Percentiles rank a stretch among this genome's conserved stretches.
These are phyloP conservation scores for Plantago elongata DNA, from an alignment of 257 asterid species.

Conservation along the genomic window DNA sequence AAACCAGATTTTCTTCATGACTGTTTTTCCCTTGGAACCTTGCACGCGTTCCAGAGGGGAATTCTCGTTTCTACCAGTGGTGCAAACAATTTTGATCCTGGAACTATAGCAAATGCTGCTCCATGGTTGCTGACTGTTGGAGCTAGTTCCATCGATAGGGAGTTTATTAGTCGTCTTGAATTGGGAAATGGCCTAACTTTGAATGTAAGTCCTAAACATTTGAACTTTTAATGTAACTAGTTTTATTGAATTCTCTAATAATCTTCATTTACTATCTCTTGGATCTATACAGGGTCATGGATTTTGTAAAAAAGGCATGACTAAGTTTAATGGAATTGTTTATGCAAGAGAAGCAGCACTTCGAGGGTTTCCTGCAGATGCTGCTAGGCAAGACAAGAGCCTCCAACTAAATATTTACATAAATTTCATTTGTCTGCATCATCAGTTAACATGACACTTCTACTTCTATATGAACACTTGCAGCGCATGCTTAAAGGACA, in stretches of 20 bases:
- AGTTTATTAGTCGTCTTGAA: background rate
- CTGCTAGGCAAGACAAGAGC: conserved; percentile 12
- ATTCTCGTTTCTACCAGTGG: conserved; percentile 15
- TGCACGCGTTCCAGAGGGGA: conserved; percentile 21
- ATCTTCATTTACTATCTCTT: background rate
- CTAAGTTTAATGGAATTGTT: background rate
- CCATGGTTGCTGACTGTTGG: conserved; percentile 24
- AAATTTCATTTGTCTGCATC: background rate
- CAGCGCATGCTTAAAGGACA: conserved; percentile 13
- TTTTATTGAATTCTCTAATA: background rate
- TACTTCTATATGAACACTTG: background rate
- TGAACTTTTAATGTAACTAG: background rate
- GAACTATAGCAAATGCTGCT: conserved; percentile 5
- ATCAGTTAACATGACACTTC: background rate
- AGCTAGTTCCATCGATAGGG: conserved; percentile 18
- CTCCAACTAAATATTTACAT: background rate
- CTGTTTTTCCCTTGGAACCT: conserved; percentile 5
- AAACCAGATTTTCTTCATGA: conserved; percentile 6
- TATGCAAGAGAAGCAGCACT: conserved; percentile 18
- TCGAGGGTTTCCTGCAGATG: background rate
- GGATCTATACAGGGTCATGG: conserved; percentile 6
- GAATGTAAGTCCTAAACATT: background rate
- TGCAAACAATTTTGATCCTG: background rate
- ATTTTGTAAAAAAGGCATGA: background rate
- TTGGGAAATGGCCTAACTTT: conserved; percentile 14